A percentile compares a stretch with the other conserved stretches of the same genome.
These are phyloP conservation scores for Torulaspora delbrueckii DNA, from an alignment of 805 yeast genomes.

Conservation along the genomic window DNA sequence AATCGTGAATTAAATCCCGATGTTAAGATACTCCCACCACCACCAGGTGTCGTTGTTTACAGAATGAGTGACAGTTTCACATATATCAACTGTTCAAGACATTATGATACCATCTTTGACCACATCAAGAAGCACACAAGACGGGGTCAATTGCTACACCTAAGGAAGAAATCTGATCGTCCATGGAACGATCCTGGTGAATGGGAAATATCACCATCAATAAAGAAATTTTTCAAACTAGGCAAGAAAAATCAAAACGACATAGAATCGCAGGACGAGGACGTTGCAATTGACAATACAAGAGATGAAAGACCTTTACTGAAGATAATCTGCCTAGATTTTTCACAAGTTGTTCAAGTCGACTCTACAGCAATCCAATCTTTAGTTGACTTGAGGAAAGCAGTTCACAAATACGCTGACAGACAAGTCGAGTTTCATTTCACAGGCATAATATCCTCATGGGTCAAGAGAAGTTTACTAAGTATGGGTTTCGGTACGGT, in stretches of 20 bases:
- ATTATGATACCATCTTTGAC: constrained; percentile 63
- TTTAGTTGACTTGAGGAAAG: constrained; percentile 68
- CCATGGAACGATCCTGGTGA: constrained; percentile 90
- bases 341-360: constrained; percentile 65
- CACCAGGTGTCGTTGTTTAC: constrained; percentile 85
- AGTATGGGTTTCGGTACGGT: constrained; percentile 73
- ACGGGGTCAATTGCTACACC: constrained; percentile 47
- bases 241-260: constrained; percentile 22
- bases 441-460: constrained; percentile 75
- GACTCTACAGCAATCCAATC: constrained; percentile 81
- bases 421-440: constrained; percentile 86
- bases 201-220: constrained; percentile 39
- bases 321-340: constrained; percentile 72
- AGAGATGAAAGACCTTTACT: constrained; percentile 59
- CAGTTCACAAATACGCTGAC: constrained; percentile 69
- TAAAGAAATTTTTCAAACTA: constrained; percentile 19
- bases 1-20: constrained; percentile 49
- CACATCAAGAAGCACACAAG: constrained; percentile 58
- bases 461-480: constrained; percentile 76
- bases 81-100: constrained; percentile 74
- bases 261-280: constrained; percentile 14
- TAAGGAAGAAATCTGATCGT: constrained; percentile 45
- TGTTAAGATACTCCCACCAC: constrained; percentile 66
- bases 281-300: background rate
- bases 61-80: constrained; percentile 77